phyloP scores from a whole-genome alignment of 140 eudicot species.

The Cichorium intybus region DNA sequence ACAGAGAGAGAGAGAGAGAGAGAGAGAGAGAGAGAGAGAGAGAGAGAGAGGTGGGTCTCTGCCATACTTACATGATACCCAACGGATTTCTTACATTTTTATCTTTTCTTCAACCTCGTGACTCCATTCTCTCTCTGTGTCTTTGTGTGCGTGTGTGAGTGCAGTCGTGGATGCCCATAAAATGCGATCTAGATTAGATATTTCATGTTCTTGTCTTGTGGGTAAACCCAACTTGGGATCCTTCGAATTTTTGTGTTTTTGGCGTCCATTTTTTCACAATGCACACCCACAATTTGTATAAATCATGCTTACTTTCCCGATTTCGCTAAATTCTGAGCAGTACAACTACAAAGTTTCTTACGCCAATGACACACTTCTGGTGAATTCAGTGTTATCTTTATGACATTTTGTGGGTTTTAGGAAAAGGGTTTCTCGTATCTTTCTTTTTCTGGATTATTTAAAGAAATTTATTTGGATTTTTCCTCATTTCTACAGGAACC shows the following conservation, averaged over 20 bases:
- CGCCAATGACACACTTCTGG: neutral
- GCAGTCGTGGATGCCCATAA: slow-evolving; percentile 20
- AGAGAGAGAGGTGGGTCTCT: slow-evolving; percentile 21
- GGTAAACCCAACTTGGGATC: neutral
- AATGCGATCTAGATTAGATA: slow-evolving; percentile 17
- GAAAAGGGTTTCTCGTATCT: slow-evolving; percentile 5
- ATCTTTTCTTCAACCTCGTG: slow-evolving; percentile 23
- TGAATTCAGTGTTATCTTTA: slow-evolving; percentile 10
- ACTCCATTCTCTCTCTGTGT: slow-evolving; percentile 16
- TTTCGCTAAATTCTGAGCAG: slow-evolving; percentile 3
- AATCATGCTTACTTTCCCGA: slow-evolving; percentile 20
- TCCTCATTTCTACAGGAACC: neutral
- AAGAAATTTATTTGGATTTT: slow-evolving; percentile 9
- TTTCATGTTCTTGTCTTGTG: neutral
- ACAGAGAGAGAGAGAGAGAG: slow-evolving; percentile 2
- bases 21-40: slow-evolving; percentile 6
- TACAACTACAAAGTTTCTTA: neutral
- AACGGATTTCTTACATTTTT: slow-evolving; percentile 20
- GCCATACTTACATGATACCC: neutral
- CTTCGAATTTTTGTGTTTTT: slow-evolving; percentile 20
- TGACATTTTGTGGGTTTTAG: slow-evolving; percentile 16
- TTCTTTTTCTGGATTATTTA: neutral
- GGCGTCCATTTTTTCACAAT: neutral
- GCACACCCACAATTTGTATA: neutral
- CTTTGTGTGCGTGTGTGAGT: slow-evolving; percentile 5